These are phyloP conservation scores for Hymenoscyphus infarciens DNA, from an alignment of 2,329 filamentous ascomycete species.

Conservation along the genomic window DNA sequence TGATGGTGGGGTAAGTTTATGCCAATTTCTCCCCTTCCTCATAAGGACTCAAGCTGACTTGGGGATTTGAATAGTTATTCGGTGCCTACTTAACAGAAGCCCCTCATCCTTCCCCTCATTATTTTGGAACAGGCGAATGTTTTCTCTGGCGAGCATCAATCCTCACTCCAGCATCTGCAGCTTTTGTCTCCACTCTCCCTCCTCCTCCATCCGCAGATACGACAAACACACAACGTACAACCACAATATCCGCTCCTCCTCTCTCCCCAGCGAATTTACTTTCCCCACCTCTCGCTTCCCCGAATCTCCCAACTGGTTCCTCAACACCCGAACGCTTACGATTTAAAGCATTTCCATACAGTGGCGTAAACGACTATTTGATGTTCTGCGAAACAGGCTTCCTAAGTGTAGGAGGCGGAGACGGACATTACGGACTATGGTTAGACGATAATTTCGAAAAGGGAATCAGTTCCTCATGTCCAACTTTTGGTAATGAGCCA, in stretches of 20 bases:
- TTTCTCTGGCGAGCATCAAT: conserved; percentile 81
- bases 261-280: conserved; percentile 22
- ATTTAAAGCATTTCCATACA: conserved; percentile 97
- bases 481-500: conserved; percentile 92
- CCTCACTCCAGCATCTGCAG: conserved; percentile 49
- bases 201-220: conserved; percentile 68
- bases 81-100: conserved; percentile 91
- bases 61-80: conserved; percentile 57
- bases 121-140: conserved; percentile 95
- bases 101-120: conserved; percentile 75
- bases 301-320: conserved; percentile 33
- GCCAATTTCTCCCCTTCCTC: conserved; percentile 28
- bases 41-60: neutral
- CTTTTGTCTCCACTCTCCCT: conserved; percentile 48
- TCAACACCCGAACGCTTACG: conserved; percentile 72
- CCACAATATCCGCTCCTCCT: conserved; percentile 45
- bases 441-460: conserved; percentile 80
- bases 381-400: conserved; percentile 87
- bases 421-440: conserved; percentile 92
- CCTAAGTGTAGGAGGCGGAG: conserved; percentile 80
- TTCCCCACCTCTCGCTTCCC: conserved; percentile 27
- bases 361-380: conserved; percentile 93
- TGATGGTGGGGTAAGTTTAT: conserved; percentile 60
- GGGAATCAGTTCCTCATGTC: conserved; percentile 78
- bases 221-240: conserved; percentile 57